Evolutionary conservation across 2,329 filamentous ascomycete species (phyloP).

Genomic region (Fusarium vanettenii): DNA sequence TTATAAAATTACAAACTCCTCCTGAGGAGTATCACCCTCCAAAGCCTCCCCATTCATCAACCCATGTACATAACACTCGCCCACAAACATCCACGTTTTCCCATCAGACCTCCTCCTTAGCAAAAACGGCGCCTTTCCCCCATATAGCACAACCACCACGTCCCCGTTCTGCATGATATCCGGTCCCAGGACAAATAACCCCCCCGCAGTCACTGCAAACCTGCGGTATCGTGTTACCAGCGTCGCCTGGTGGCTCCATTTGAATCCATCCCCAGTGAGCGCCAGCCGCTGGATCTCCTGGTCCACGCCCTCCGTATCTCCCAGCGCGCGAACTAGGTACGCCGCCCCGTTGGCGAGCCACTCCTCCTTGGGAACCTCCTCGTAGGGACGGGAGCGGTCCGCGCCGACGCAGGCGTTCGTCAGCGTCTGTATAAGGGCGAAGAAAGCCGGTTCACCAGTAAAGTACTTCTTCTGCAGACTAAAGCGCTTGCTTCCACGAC

Average conservation of each 20-base stretch:
- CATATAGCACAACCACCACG: conserved; percentile 47
- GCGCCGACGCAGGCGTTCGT: conserved; percentile 48
- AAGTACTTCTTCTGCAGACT: conserved; percentile 42
- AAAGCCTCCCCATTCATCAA: conserved; percentile 51
- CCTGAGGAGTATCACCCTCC: conserved; percentile 36
- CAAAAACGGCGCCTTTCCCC: conserved; percentile 48
- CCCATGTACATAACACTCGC: conserved; percentile 53
- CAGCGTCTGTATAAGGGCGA: conserved; percentile 50
- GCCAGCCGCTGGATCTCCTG: conserved; percentile 43
- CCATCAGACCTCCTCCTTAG: conserved; percentile 33
- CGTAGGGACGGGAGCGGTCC: conserved; percentile 43
- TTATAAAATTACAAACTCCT: conserved; percentile 46
- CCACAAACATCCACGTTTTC: conserved; percentile 45
- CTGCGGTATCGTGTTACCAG: conserved; percentile 49
- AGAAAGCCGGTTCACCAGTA: conserved; percentile 45
- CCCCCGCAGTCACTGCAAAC: conserved; percentile 47
- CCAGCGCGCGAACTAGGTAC: conserved; percentile 43
- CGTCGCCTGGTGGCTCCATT: conserved; percentile 51
- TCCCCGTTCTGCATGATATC: conserved; percentile 46
- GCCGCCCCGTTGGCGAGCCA: conserved; percentile 49
- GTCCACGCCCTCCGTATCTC: conserved; percentile 18
- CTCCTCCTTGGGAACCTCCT: conserved; percentile 37
- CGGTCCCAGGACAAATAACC: conserved; percentile 50
- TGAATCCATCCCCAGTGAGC: conserved; percentile 44
- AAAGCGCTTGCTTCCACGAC: conserved; percentile 35